Evolutionary conservation across 2,329 filamentous ascomycete species (phyloP).

Genomic region (Diaporthe amygdali): DNA sequence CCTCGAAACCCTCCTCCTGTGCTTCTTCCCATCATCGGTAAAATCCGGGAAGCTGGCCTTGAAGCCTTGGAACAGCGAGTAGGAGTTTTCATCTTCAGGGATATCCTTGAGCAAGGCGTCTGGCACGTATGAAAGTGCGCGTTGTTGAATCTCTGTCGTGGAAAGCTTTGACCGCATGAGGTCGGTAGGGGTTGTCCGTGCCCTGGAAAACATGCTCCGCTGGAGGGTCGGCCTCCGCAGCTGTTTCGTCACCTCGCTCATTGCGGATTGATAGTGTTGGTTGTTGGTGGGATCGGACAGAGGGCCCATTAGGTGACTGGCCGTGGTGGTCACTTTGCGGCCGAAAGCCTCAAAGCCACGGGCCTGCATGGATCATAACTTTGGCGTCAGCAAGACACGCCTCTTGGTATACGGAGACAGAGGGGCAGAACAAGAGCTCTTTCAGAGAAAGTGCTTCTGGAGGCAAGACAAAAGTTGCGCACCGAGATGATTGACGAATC

Average conservation of each 20-base stretch:
- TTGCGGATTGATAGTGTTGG: conserved; percentile 81
- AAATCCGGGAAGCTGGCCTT: conserved; percentile 82
- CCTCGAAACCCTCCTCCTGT: conserved; percentile 73
- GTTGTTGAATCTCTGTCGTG: conserved; percentile 89
- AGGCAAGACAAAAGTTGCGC: conserved; percentile 19
- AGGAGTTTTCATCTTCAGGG: conserved; percentile 82
- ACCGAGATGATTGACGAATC: conserved; percentile 52
- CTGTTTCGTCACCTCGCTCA: conserved; percentile 89
- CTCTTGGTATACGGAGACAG: conserved; percentile 14
- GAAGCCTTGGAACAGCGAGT: conserved; percentile 96
- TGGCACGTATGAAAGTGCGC: conserved; percentile 84
- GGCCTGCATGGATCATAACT: conserved; percentile 57
- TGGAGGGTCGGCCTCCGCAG: conserved; percentile 84
- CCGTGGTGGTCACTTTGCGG: conserved; percentile 93
- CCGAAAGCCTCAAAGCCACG: conserved; percentile 91
- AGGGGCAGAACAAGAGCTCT: background rate
- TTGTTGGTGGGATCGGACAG: conserved; percentile 59
- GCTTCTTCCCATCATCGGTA: conserved; percentile 73
- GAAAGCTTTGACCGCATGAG: conserved; percentile 91
- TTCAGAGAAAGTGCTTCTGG: background rate
- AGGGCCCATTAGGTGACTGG: conserved; percentile 84
- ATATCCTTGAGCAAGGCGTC: conserved; percentile 91
- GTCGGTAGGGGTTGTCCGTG: conserved; percentile 90
- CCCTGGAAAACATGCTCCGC: conserved; percentile 88
- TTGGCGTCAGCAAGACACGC: conserved; percentile 18